These are phyloP conservation scores for Salix arbutifolia DNA, from an alignment of 345 rosid genomes.

Conservation along the genomic window DNA sequence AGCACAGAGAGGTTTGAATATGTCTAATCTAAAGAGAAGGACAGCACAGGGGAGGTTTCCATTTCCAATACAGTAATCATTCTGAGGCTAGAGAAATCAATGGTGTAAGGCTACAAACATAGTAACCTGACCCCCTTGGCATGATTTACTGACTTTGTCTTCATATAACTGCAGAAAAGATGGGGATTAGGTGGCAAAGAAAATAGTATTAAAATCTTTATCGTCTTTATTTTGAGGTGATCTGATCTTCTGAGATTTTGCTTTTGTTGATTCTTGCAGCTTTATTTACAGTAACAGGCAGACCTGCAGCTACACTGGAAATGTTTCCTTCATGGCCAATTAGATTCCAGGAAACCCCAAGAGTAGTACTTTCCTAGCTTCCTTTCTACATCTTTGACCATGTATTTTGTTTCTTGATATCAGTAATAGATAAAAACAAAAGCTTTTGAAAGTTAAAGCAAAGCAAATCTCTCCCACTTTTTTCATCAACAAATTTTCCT, in stretches of 20 bases:
- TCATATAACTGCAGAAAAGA: slow-evolving; percentile 32
- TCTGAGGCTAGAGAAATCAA: slow-evolving; percentile 45
- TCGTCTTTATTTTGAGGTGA: slow-evolving; percentile 26
- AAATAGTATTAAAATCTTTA: slow-evolving; percentile 4
- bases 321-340: slow-evolving; percentile 99
- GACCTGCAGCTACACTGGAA: slow-evolving; percentile 96
- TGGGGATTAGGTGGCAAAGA: slow-evolving; percentile 24
- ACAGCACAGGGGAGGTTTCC: slow-evolving; percentile 30
- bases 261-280: slow-evolving; percentile 45
- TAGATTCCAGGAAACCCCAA: slow-evolving; percentile 87
- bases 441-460: not conserved
- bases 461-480: not conserved
- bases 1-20: slow-evolving; percentile 36
- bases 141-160: slow-evolving; percentile 35
- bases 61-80: slow-evolving; percentile 62
- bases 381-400: slow-evolving; percentile 53
- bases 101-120: slow-evolving; percentile 67
- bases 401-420: slow-evolving; percentile 27
- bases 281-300: slow-evolving; percentile 54
- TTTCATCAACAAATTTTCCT: not conserved
- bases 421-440: not conserved
- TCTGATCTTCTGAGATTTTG: slow-evolving; percentile 40
- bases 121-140: slow-evolving; percentile 43
- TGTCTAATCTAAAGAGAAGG: slow-evolving; percentile 36
- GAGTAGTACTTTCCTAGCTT: slow-evolving; percentile 46